Evolutionary conservation across 768 basidiomycete species (phyloP).

Genomic region (Lactarius tabidus): DNA sequence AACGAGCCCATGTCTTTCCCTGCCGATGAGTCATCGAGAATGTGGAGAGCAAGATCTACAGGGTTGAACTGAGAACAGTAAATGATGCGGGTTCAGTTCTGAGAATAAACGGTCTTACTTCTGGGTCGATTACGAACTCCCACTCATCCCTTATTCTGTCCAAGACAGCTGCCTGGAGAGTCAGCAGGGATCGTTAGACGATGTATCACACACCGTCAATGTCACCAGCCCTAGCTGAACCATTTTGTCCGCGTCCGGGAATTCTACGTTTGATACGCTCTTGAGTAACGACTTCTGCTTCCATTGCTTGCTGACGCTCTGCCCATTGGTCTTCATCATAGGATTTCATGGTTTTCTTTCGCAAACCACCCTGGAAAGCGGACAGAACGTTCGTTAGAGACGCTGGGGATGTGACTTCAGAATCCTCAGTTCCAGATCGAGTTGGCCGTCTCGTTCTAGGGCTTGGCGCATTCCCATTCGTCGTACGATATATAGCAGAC

Average conservation of each 20-base stretch:
- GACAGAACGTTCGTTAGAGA: conserved; percentile 48
- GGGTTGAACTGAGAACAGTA: conserved; percentile 71
- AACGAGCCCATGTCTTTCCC: conserved; percentile 80
- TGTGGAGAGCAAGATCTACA: conserved; percentile 86
- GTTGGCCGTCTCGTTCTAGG: conserved; percentile 11
- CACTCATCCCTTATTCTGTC: conserved; percentile 86
- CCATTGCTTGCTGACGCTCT: conserved; percentile 57
- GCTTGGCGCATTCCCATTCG: conserved; percentile 21
- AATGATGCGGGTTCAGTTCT: conserved; percentile 16
- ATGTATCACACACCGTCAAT: conserved; percentile 60
- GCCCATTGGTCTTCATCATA: conserved; percentile 53
- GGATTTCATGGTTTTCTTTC: conserved; percentile 52
- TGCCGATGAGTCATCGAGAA: conserved; percentile 70
- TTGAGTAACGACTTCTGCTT: conserved; percentile 62
- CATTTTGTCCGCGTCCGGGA: conserved; percentile 50
- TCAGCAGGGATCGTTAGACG: conserved; percentile 3
- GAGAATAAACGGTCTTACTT: conserved; percentile 46
- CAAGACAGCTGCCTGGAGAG: conserved; percentile 55
- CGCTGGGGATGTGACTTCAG: conserved; percentile 19
- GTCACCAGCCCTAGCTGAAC: conserved; percentile 65
- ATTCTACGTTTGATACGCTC: conserved; percentile 65
- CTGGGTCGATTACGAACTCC: conserved; percentile 81
- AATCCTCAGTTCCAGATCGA: conserved; percentile 19
- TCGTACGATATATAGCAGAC: conserved; percentile 14
- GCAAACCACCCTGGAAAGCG: conserved; percentile 64